These are phyloP conservation scores for Penicillium herquei DNA, from an alignment of 495 filamentous ascomycete species.

Conservation along the genomic window DNA sequence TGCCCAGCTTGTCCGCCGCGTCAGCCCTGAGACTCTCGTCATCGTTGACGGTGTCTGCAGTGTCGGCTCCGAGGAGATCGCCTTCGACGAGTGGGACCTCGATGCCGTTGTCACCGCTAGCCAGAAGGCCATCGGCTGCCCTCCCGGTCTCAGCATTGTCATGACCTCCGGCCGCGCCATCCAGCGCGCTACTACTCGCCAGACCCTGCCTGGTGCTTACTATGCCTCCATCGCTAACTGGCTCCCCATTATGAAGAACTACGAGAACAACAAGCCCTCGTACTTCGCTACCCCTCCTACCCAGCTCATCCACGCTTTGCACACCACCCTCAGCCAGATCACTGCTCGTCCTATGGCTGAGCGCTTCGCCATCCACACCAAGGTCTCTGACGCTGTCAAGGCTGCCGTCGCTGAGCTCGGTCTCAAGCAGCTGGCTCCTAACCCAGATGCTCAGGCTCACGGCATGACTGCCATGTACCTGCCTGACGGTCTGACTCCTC, in stretches of 20 bases:
- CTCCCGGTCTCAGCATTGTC: slow-evolving; percentile 87
- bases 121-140: slow-evolving; percentile 95
- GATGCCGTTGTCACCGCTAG: slow-evolving; percentile 92
- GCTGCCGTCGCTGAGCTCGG: slow-evolving; percentile 73
- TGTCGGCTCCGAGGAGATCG: slow-evolving; percentile 92
- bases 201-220: slow-evolving; percentile 77
- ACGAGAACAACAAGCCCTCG: slow-evolving; percentile 92
- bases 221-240: slow-evolving; percentile 97
- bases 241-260: slow-evolving; percentile 98
- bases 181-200: slow-evolving; percentile 71
- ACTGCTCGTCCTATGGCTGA: slow-evolving; percentile 71
- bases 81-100: slow-evolving; percentile 90
- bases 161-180: slow-evolving; percentile 93
- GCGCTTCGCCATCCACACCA: slow-evolving; percentile 75
- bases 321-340: slow-evolving; percentile 90
- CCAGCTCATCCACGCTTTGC: slow-evolving; percentile 89
- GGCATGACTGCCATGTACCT: slow-evolving; percentile 98
- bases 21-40: slow-evolving; percentile 86
- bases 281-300: slow-evolving; percentile 98
- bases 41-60: slow-evolving; percentile 96
- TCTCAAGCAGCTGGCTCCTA: slow-evolving; percentile 77
- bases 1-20: slow-evolving; percentile 74
- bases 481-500: slow-evolving; percentile 73
- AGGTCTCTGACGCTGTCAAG: slow-evolving; percentile 79
- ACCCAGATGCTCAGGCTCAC: slow-evolving; percentile 88